Evolutionary conservation across 495 filamentous ascomycete species (phyloP), one percentile per base, ranked within the genome.

Genomic region (Jackrogersella minutella): DNA sequence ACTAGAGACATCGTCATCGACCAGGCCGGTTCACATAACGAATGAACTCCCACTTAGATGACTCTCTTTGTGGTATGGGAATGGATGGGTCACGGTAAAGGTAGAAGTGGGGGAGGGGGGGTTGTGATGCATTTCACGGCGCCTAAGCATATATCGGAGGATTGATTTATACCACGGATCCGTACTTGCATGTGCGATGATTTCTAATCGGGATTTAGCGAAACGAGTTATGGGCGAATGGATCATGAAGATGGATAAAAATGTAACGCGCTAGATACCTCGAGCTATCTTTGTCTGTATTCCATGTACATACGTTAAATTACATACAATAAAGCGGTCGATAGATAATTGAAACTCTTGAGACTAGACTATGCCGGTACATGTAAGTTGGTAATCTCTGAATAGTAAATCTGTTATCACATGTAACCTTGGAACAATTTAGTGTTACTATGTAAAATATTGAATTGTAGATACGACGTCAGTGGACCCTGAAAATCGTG

Each of bases 1-100:
- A 74, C 79, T 41, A 72, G 77, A 56, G 62, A 70, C 19, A 61
- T 65, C n/a, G 41, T 79, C 9, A 37, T 77, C 14, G 72, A 80
- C 39, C 81, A 85, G 49, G 82, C 82, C 6, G 82, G 81, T 1
- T 78, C 80, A 10, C 78, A 81, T 64, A 77, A 74, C 39, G 68
- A 82, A 69, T 84, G 72, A 65, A 21, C 9, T 6, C 16, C 17
- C 11, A n/a, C 7, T 40, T 17, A 14, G 16, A 62, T 22, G 30
- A 21, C 16, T 43, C 10, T 33, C 50, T 11, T 58, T 24, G 31
- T 21, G 24, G 39, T 13, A 43, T 19, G 24, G 24, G 26, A 55
- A 43, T n/a, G 36, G 31, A 31, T n/a, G 40, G 19, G 21, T 5
- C 26, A 10, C 39, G 5, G 8, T 3, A 52, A 33, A 52, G 22